Base-by-base conservation (phyloP, 306 rosid genomes). In the Cicer yamashitae region DNA sequence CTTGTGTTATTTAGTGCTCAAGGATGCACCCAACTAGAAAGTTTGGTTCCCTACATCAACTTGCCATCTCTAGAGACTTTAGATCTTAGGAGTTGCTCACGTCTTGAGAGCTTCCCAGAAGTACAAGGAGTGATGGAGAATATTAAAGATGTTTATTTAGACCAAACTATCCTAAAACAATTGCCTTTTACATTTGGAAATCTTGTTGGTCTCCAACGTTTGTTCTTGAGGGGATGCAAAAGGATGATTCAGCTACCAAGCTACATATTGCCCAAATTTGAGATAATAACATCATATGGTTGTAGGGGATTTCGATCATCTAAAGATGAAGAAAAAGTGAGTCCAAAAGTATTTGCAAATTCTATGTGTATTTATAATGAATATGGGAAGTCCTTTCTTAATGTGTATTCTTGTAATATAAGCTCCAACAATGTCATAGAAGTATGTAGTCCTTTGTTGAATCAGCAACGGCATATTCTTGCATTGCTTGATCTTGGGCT, bases 51-150 rank as follows among this genome's bases (percentile, higher is more conserved):
- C 1, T n/a, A 1, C 10, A 67, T 77, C 15, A 67, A 30, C 22
- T 45, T 77, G 67, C 57, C 81, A 14, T 77, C 74, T 44, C 48
- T 77, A 2, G 75, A 77, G 66, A 67, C 57, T 30, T 14, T 77
- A 7, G 75, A 77, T 20, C 60, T 67, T 8, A 15, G 38, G 2
- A 13, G 68, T 15, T 77, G 75, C 41, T 25, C 48, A 3, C 0
- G 14, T 56, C 81, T 77, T 22, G 9, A 25, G 59, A 30, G 51
- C 47, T 67, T 77, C 72, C 72, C 57, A 6, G 43, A 67, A 68
- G 59, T 68, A 4, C 1, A 18, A 13, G 81, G 45, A 69, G 12
- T 17, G 17, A 67, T 67, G 81, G 68, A 77, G 47, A 77, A 77
- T 10, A 67, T 45, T 10, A 39, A 12, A 45, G 18, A 7, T 7